Evolutionary conservation across 208 protist genomes (phyloP), one percentile per base, ranked within the genome.

Genomic region (Crithidia fasciculata): DNA sequence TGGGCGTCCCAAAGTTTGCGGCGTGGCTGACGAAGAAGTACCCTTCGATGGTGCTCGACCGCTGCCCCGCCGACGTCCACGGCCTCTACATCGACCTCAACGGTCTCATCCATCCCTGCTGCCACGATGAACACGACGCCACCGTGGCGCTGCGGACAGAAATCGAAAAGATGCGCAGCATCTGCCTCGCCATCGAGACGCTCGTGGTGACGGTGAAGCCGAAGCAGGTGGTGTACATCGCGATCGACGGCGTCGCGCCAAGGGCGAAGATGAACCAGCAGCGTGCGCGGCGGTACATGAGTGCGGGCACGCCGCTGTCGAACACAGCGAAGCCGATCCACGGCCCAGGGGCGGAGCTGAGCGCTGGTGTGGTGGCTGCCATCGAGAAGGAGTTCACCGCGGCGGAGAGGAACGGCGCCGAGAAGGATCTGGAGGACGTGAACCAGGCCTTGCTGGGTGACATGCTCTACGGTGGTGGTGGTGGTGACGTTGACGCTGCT

Each of bases 211-310:
- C 98, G 28, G 92, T 98, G 45, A 72, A 88, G 41, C 99, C 99
- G 16, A 70, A 85, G 36, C 96, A 95, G 8, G 67, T 99, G 2
- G 16, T 99, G 0, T 99, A 98, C 88, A 96, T 99, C 80, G 94
- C 92, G 2, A 80, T 92, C 54, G 98, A 99, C 87, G 98, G 98
- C 59, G 98, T 99, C 12, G 99, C 98, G 6, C 99, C 99, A n/a
- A 86, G 98, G 12, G 99, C 99, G 7, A 99, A 99, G 77, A 99
- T 99, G 97, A 99, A 99, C 72, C 99, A 99, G 87, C 99, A 99
- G 87, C 91, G 99, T n/a, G 85, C 90, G 28, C 85, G 92, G 37
- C 88, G 92, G 36, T 95, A 96, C 82, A 96, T 95, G 92, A 81
- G 71, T 19, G 68, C 76, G 0, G 90, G 83, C 2, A 70, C 70